Base-by-base conservation (phyloP, 2,329 filamentous ascomycete species). In the Dactylellina cionopaga region DNA sequence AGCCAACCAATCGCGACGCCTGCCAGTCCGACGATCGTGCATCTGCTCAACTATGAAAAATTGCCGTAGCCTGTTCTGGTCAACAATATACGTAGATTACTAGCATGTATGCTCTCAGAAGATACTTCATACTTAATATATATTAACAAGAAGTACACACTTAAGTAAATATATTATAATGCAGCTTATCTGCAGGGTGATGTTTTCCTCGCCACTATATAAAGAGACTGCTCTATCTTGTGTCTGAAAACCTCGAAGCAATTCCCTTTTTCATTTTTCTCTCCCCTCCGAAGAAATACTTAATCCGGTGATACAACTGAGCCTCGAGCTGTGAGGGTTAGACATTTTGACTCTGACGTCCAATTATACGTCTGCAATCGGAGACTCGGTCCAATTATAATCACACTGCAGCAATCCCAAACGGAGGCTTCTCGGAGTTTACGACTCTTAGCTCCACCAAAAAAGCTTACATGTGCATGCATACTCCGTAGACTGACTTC, bases 341-440 rank as follows among this genome's bases (percentile, higher is more conserved):
- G n/a, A n/a, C n/a, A 31, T 13, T 41, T 41, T 46, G 39, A 46
- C 25, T 11, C 41, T 31, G 39, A 59, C 35, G 22, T 27, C 46
- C 41, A 49, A 63, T 63, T 35, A n/a, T n/a, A 35, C 56, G 35
- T 27, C 49, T 27, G 58, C n/a, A 51, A 47, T 55, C 44, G 63
- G 49, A 58, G 47, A 15, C 6, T 54, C 65, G 65, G 55, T 70
- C 41, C 46, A 68, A 49, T 27, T 39, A 11, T n/a, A n/a, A n/a
- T n/a, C n/a, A n/a, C n/a, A n/a, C n/a, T n/a, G n/a, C n/a, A n/a
- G n/a, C n/a, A n/a, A n/a, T n/a, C n/a, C n/a, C n/a, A 25, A 47
- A 56, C 52, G 52, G 52, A 58, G 52, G n/a, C 52, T 51, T 54
- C 43, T 59, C 63, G 63, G 63, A 68, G 54, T 68, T 68, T 68